Evolutionary conservation across 2,329 filamentous ascomycete species (phyloP).

Genomic region (Ustilaginoidea virens): DNA sequence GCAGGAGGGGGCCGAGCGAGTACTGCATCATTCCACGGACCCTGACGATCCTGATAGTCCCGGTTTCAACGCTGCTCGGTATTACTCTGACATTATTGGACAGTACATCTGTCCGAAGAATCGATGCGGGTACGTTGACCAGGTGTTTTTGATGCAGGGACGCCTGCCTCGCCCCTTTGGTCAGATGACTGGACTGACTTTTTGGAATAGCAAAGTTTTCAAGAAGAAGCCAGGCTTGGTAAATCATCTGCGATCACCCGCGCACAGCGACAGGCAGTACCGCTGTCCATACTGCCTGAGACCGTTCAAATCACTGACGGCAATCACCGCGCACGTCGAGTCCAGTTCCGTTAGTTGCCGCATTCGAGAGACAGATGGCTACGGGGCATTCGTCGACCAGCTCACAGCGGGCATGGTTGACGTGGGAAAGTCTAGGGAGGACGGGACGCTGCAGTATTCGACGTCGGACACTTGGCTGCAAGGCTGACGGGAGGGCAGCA

Average conservation of each 20-base stretch:
- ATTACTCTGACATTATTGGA: constrained; percentile 24
- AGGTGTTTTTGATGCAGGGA: not conserved
- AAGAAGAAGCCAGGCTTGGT: constrained; percentile 16
- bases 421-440: constrained; percentile 9
- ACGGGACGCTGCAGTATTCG: constrained; percentile 14
- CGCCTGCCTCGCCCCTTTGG: not conserved
- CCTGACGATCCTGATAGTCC: constrained; percentile 28
- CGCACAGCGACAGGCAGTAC: constrained; percentile 20
- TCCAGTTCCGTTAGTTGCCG: constrained; percentile 24
- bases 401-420: constrained; percentile 17
- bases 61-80: constrained; percentile 31
- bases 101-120: constrained; percentile 38
- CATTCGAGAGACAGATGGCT: constrained; percentile 25
- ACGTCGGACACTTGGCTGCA: constrained; percentile 9
- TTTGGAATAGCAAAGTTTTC: constrained; percentile 23
- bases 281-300: constrained; percentile 29
- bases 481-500: no score
- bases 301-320: constrained; percentile 23
- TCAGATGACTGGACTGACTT: constrained; percentile 2
- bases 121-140: constrained; percentile 33
- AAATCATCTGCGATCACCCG: constrained; percentile 27
- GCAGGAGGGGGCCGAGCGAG: constrained; percentile 9
- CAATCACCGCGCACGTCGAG: constrained; percentile 34
- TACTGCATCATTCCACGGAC: constrained; percentile 8
- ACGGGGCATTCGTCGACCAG: constrained; percentile 15